Base-by-base conservation (phyloP, 2,329 filamentous ascomycete genomes). In the Trichoderma breve region DNA sequence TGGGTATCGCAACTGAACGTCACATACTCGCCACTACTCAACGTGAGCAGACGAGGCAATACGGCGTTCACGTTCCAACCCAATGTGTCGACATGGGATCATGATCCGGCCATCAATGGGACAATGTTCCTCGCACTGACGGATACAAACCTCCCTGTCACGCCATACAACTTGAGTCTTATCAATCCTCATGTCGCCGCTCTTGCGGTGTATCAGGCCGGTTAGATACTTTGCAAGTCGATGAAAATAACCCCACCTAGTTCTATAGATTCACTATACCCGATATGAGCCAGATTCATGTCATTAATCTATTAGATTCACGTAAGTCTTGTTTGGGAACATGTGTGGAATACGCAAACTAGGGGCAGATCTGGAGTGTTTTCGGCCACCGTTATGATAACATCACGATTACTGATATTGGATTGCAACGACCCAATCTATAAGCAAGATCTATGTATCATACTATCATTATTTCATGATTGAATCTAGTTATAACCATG, bases 101-200 rank as follows among this genome's bases (percentile, higher is more conserved):
- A 89, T 1, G 90, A 94, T 70, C 90, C 90, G 0, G 88, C 88
- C 1, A 85, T 92, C 65, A 96, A 96, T 75, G 91, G 88, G 0
- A 96, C 93, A 4, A 92, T 94, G 81, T 96, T 95, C 78, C 83
- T 97, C 61, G 91, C 90, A 0, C 78, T 97, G 12, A 95, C 93
- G 0, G 93, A 95, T 76, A 78, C 80, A 0, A 87, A 94, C 74
- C 75, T 90, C 0, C 89, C 84, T 73, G 85, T 95, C 3, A 95
- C 93, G 8, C 91, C 93, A 0, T 95, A 93, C 81, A 96, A 96
- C 78, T 72, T 95, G 72, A 88, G 84, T 28, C 85, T 88, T 85
- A 84, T 95, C 24, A 95, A 96, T 74, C 89, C 92, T 0, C 92
- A 94, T 76, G 90, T 96, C 43, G 88, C 89, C 71, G 93, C 93